Evolutionary conservation across 2,329 filamentous ascomycete genomes (phyloP).

Genomic region (Stylonectria norvegica): DNA sequence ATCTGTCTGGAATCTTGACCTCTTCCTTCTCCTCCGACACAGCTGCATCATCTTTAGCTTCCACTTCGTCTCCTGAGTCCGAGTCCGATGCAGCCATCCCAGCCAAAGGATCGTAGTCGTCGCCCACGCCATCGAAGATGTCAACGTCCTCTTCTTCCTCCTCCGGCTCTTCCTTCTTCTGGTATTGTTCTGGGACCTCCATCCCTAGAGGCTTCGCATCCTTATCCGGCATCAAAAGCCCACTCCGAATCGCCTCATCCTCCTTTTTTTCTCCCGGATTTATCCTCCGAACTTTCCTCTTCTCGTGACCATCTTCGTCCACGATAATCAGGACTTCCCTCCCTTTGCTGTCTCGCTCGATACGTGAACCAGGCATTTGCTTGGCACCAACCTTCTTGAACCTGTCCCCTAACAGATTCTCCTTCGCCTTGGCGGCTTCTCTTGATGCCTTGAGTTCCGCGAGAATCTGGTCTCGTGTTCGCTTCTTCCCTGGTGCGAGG

Average conservation of each 20-base stretch:
- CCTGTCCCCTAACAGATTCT: conserved; percentile 53
- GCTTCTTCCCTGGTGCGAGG: conserved; percentile 55
- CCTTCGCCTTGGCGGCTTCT: conserved; percentile 54
- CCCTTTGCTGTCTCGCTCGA: conserved; percentile 59
- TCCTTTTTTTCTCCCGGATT: conserved; percentile 39
- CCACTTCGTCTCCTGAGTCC: no score
- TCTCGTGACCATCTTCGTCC: conserved; percentile 64
- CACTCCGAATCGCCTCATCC: conserved; percentile 35
- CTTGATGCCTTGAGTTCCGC: conserved; percentile 64
- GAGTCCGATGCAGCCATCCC: conserved; percentile 48
- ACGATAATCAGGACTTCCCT: conserved; percentile 63
- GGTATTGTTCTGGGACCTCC: conserved; percentile 61
- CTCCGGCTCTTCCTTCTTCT: conserved; percentile 44
- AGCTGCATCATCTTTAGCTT: conserved; percentile 38
- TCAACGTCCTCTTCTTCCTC: conserved; percentile 56
- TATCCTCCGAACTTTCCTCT: conserved; percentile 59
- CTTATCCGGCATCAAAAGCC: conserved; percentile 52
- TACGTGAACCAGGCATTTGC: conserved; percentile 51
- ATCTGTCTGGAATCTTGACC: conserved; percentile 19
- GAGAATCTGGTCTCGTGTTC: conserved; percentile 63
- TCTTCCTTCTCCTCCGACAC: conserved; percentile 21
- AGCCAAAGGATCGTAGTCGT: conserved; percentile 66
- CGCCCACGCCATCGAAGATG: conserved; percentile 64
- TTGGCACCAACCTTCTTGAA: conserved; percentile 64
- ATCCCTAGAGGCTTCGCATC: conserved; percentile 58